A percentile compares a stretch with the other conserved stretches of the same genome.
phyloP scores from a whole-genome alignment of 2,329 filamentous ascomycete genomes.

The Aurifilum marmelostoma region DNA sequence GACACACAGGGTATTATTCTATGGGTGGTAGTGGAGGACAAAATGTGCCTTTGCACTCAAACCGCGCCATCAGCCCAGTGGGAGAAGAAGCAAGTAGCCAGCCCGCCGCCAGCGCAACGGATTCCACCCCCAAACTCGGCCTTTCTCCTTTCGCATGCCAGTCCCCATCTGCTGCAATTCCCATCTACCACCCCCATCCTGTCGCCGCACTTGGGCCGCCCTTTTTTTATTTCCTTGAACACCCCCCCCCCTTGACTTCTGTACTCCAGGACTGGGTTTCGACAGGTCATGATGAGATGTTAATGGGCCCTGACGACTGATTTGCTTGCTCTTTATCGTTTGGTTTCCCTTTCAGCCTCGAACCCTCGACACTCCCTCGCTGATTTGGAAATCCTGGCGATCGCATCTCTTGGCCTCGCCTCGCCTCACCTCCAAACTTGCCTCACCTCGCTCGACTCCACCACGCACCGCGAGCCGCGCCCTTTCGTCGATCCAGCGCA shows the following conservation, averaged over 20 bases:
- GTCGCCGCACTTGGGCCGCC: background rate
- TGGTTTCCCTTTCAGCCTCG: slow-evolving; percentile 2
- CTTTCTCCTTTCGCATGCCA: slow-evolving; percentile 7
- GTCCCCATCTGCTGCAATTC: slow-evolving; percentile 3
- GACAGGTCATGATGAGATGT: slow-evolving; percentile 26
- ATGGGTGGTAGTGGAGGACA: background rate
- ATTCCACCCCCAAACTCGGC: background rate
- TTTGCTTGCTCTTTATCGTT: slow-evolving; percentile 20
- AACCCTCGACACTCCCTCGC: slow-evolving; percentile 21
- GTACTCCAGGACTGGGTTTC: background rate
- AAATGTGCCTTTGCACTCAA: slow-evolving; percentile 1
- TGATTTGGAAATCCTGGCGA: slow-evolving; percentile 3
- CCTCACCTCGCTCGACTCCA: slow-evolving; percentile 10
- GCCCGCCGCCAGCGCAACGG: background rate
- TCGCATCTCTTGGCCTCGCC: background rate
- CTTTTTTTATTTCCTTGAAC: background rate
- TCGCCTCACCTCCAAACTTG: background rate
- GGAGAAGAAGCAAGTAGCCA: background rate
- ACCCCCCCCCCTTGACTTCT: background rate
- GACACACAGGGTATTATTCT: background rate
- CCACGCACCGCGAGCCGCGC: background rate
- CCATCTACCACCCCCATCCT: slow-evolving; percentile 5
- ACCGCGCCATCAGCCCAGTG: background rate
- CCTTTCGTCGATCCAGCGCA: slow-evolving; percentile 1
- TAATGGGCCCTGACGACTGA: slow-evolving; percentile 24